A percentile compares a stretch with the other conserved stretches of the same genome.
These are phyloP conservation scores for Aspergillus campestris DNA, from an alignment of 495 filamentous ascomycete species.

Conservation along the genomic window DNA sequence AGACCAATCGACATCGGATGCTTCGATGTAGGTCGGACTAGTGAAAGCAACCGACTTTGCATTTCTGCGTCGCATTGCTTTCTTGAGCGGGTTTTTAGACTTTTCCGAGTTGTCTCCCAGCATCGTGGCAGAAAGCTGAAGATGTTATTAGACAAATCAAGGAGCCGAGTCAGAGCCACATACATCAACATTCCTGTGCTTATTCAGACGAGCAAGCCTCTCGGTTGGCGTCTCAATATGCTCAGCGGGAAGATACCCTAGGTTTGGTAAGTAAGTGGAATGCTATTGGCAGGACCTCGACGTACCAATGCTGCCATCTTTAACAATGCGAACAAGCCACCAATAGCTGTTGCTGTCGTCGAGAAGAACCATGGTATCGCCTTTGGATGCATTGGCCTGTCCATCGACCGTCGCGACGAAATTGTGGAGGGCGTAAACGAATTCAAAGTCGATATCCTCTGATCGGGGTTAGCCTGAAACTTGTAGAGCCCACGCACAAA, in stretches of 20 bases:
- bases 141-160: conserved; percentile 8
- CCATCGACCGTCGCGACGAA: conserved; percentile 97
- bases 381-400: conserved; percentile 96
- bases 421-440: conserved; percentile 96
- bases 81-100: conserved; percentile 79
- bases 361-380: conserved; percentile 99
- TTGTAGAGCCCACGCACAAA: conserved; percentile 7
- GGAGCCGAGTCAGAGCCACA: conserved; percentile 18
- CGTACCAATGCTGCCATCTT: conserved; percentile 94
- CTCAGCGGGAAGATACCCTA: conserved; percentile 93
- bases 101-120: conserved; percentile 86
- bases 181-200: conserved; percentile 97
- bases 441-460: conserved; percentile 99
- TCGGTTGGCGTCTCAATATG: conserved; percentile 99
- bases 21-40: conserved; percentile 79
- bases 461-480: conserved; percentile 54
- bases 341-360: conserved; percentile 99
- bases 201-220: conserved; percentile 86
- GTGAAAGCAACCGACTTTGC: conserved; percentile 85
- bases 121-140: conserved; percentile 84
- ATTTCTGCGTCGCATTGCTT: conserved; percentile 80
- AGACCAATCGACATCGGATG: conserved; percentile 83
- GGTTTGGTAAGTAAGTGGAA: conserved; percentile 11
- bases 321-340: conserved; percentile 97
- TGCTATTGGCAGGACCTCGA: background rate